A percentile compares a stretch with the other conserved stretches of the same genome.
Conservation (phyloP, 2,329 filamentous ascomycete species). For the Phoma sp. region DNA sequence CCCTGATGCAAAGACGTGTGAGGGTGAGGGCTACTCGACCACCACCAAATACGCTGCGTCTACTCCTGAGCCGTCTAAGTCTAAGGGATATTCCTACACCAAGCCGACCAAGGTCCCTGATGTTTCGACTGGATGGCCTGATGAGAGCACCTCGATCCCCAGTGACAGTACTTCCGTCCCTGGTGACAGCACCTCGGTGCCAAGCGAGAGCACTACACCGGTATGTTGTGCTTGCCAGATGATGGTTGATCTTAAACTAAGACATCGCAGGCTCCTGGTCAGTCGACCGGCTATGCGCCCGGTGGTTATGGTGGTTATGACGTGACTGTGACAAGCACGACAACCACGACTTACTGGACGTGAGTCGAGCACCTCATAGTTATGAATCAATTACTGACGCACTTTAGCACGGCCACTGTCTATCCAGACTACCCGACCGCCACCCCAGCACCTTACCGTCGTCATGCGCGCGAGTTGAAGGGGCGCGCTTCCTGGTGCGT, state of each 20-base stretch:
- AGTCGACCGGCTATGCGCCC: too few species aligned
- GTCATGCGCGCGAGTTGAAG: background rate
- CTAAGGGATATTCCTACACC: background rate
- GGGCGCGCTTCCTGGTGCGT: conserved; percentile 15
- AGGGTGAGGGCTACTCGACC: conserved; percentile 7
- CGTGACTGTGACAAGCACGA: conserved; percentile 15
- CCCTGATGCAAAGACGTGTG: conserved; percentile 11
- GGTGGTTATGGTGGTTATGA: background rate
- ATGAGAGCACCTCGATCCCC: too few species aligned
- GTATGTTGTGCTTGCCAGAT: background rate
- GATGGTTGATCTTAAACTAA: too few species aligned
- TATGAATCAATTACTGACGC: background rate
- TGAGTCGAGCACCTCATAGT: background rate
- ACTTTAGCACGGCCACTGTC: conserved; percentile 2
- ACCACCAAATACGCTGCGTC: conserved; percentile 10
- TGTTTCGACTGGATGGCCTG: too few species aligned
- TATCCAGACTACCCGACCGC: conserved; percentile 6
- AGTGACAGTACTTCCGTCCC: too few species aligned
- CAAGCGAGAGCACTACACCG: background rate
- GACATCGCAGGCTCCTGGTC: conserved; percentile 1
- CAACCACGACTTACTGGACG: conserved; percentile 9
- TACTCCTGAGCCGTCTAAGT: background rate
- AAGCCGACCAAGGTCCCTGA: background rate
- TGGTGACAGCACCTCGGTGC: too few species aligned
- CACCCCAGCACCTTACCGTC: conserved; percentile 8